These are phyloP conservation scores for Dendrobium catenatum DNA, from an alignment of 106 monocot species.

Conservation along the genomic window DNA sequence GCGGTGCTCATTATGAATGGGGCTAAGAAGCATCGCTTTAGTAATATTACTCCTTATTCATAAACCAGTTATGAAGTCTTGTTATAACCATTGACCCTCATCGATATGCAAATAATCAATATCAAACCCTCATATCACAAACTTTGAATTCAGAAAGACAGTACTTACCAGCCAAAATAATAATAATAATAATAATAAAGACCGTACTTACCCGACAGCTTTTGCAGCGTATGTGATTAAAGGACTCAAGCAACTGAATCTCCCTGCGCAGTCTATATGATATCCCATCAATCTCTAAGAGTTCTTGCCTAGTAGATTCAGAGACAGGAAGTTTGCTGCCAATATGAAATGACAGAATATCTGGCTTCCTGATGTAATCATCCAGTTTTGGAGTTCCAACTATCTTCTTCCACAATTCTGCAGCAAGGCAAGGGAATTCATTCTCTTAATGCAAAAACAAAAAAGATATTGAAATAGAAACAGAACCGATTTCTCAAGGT, in stretches of 20 bases:
- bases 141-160: not conserved
- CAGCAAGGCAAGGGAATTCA: conserved; percentile 3
- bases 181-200: too few relatives aligned
- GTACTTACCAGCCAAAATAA: conserved; percentile 25
- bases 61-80: not conserved
- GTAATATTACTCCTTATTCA: not conserved
- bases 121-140: not conserved
- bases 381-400: conserved; percentile 69
- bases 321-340: conserved; percentile 92
- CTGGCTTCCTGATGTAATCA: conserved; percentile 65
- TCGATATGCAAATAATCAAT: not conserved
- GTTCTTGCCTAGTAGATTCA: conserved; percentile 76
- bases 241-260: conserved; percentile 74
- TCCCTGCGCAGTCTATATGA: conserved; percentile 85
- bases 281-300: conserved; percentile 87
- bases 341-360: conserved; percentile 77
- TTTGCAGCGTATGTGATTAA: conserved; percentile 80
- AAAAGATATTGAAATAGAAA: not conserved
- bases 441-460: not conserved
- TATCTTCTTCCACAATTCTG: conserved; percentile 86
- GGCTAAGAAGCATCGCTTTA: not conserved
- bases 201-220: conserved; percentile 46
- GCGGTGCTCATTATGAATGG: not conserved
- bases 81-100: not conserved
- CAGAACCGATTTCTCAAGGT: not conserved